Base-by-base conservation (phyloP, 106 monocot species). In the Narthecium ossifragum region DNA sequence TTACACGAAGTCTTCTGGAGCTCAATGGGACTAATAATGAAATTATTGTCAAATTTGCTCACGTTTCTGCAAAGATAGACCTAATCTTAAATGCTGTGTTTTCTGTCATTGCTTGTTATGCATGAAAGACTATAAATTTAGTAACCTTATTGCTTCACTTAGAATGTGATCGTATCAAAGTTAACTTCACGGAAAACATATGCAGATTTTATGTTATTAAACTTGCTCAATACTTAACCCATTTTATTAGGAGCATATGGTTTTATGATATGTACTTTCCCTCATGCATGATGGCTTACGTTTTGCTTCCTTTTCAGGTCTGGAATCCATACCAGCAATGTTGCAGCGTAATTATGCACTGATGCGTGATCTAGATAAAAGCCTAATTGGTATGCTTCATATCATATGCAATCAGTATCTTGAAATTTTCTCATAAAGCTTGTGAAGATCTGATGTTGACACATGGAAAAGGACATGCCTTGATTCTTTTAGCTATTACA, bases 321-420 rank as follows among this genome's bases (percentile, higher is more conserved):
- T 91, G 47, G 86, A 91, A 36, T 66, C 82, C 37, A 68, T 91
- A 39, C 91, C 91, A 45, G 79, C 67, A 21, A 70, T 79, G 73
- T 61, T 91, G 50, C 76, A 82, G 11, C 70, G 77, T 46, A 83
- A 65, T 55, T 83, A 86, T 74, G 51, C 45, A 21, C 31, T 78
- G 33, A 82, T 91, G 82, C 73, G 79, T 31, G 73, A 85, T 63
- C 69, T 90, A 28, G 85, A 85, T 64, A 79, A 63, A 61, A 85
- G 90, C 60, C 70, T 85, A 30, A 75, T 64, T n/a, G 78, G 85
- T 90, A 73, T 60, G 61, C 7, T 63, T 32, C 3, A 32, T 56
- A 5, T 56, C 32, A 7, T 32, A 6, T 15, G n/a, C 8, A 34
- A 5, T n/a, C 18, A 31, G 6, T 57, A 17, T 5, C 23, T 20